Base-by-base conservation (phyloP, 495 filamentous ascomycete species). In the Talaromyces thailandensis region DNA sequence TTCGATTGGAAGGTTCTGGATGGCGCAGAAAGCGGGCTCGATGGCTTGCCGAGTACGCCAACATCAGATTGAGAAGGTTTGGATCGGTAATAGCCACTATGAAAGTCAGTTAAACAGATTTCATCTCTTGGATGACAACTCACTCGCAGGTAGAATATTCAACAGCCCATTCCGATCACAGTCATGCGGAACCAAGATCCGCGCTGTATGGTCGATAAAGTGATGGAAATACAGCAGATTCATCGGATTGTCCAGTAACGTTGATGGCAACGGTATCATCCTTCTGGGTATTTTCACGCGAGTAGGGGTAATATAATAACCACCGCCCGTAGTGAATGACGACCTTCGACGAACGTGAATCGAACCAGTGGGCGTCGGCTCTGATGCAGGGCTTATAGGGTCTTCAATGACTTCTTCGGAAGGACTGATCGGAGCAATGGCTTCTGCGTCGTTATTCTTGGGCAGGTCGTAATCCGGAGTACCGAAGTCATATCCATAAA, bases 31-130 rank as follows among this genome's bases (percentile, higher is more conserved):
- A 84, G 26, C 89, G 84, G 26, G 91, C 90, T 56, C 91, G 86
- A 69, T 96, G 91, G 61, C 84, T 88, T 26, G 91, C 91, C 18
- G 86, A 90, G 69, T 91, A 96, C 23, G 91, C 89, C 48, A 96
- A 81, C 52, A 93, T 78, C 56, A 96, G 75, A 62, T 90, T 88
- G 32, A 94, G 77, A 40, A 96, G 79, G 69, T 90, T 86, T 4
- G 80, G 76, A 62, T 89, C 83, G 60, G 75, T 71, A 60, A 88
- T 78, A 58, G 88, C 87, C 87, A 90, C 84, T 88, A 26, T 4
- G 29, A 11, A 48, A 56, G 55, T 35, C 58, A 71, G 32, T 69
- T 66, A 52, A 32, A 59, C 52, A n/a, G 48, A 61, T 55, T 5
- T 29, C 32, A 16, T 35, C 2, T 28, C 58, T 18, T 37, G 16